Evolutionary conservation across 2,329 filamentous ascomycete species (phyloP), one percentile per base, ranked within the genome.

Genomic region (Pseudogymnoascus sp.): DNA sequence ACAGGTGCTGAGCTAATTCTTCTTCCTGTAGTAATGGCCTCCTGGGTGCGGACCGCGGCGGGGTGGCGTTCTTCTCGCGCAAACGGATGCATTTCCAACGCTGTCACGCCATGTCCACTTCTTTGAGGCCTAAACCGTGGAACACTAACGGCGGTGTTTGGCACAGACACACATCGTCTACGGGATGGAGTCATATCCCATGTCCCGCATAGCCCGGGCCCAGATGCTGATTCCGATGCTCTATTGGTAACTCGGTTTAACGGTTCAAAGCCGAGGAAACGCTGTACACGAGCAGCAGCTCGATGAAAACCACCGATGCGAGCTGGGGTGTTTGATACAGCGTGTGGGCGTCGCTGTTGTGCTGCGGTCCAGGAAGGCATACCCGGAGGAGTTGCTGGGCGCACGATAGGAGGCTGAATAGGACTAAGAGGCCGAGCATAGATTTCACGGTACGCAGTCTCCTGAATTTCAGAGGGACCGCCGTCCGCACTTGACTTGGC

Each of bases 281-380:
- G 31, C 21, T 65, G 59, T 15, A 63, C 33, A 8, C 63, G 60
- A 39, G 66, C 60, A 4, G 64, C 63, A 5, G 65, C 25, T 36
- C 58, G 51, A 6, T 62, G 31, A 25, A 51, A 5, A 13, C 51
- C 36, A 21, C 38, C 44, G 21, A 61, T 61, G 13, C 60, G 58
- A 2, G 65, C 59, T 10, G 62, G 59, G 13, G 61, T 13, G n/a
- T 60, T 66, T 33, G 48, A 21, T 1, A 55, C 48, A 13, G n/a
- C 58, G 21, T 17, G 33, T 39, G 58, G 33, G 12, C 58, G 35
- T 38, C 58, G 58, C n/a, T 55, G 48, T 41, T 73, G 71, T 33
- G 68, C 64, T 36, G 65, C 68, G 1, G 70, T 72, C 72, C 72
- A 73, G 8, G 71, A 73, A 15, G 72, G 72, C 66, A 72, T 68